These are phyloP conservation scores for Fusarium sp. DNA, from an alignment of 2,329 filamentous ascomycete genomes.

Conservation along the genomic window DNA sequence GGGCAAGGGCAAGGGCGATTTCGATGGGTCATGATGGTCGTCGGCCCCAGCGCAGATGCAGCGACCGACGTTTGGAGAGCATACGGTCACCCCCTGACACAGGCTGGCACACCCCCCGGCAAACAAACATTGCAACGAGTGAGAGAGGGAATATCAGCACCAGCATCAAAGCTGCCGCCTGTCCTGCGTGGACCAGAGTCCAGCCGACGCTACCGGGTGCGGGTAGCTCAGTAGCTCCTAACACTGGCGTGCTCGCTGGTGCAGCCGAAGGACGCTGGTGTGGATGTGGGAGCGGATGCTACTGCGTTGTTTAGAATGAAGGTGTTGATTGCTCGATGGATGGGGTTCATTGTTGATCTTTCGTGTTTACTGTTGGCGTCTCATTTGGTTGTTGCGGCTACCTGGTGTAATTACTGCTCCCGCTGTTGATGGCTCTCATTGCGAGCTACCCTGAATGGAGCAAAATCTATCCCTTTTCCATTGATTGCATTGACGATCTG, in stretches of 20 bases:
- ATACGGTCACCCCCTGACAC: slow-evolving; percentile 31
- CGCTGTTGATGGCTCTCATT: background rate
- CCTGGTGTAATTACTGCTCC: background rate
- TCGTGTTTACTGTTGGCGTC: slow-evolving; percentile 18
- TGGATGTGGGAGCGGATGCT: slow-evolving; percentile 30
- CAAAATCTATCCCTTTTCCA: background rate
- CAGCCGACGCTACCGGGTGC: slow-evolving; percentile 44
- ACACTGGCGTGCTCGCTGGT: slow-evolving; percentile 41
- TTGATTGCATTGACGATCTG: background rate
- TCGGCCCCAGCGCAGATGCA: slow-evolving; percentile 37
- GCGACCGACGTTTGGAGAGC: slow-evolving; percentile 40
- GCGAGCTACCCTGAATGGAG: background rate
- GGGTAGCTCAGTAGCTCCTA: slow-evolving; percentile 38
- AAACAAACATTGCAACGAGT: slow-evolving; percentile 5
- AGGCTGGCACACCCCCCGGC: slow-evolving; percentile 23
- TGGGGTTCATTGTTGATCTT: slow-evolving; percentile 34
- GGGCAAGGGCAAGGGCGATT: slow-evolving; percentile 36
- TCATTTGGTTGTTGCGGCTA: slow-evolving; percentile 33
- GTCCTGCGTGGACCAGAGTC: slow-evolving; percentile 33
- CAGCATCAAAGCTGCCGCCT: background rate
- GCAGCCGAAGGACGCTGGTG: slow-evolving; percentile 21
- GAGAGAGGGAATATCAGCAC: slow-evolving; percentile 5
- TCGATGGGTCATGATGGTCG: slow-evolving; percentile 30
- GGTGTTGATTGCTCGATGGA: slow-evolving; percentile 4
- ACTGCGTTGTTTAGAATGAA: slow-evolving; percentile 36